These are phyloP conservation scores for Hypoxylon sp. DNA, from an alignment of 2,329 filamentous ascomycete genomes.

Conservation along the genomic window DNA sequence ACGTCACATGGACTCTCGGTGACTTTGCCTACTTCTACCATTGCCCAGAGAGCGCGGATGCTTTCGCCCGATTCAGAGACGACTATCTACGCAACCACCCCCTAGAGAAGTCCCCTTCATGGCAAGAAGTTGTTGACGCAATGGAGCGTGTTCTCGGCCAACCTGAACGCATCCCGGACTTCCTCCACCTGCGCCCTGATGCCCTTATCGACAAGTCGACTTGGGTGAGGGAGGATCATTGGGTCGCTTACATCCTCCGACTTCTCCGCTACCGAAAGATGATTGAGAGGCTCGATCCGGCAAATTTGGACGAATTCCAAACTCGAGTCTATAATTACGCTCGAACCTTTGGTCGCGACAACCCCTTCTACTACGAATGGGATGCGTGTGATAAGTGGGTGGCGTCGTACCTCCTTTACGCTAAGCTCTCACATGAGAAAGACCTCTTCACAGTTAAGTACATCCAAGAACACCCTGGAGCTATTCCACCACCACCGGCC, in stretches of 20 bases:
- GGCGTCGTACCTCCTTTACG: conserved; percentile 29
- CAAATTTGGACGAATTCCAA: conserved; percentile 13
- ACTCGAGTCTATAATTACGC: conserved; percentile 9
- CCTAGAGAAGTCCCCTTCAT: not conserved
- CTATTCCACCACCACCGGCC: not conserved
- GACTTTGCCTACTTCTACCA: conserved; percentile 37
- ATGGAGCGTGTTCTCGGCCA: conserved; percentile 7
- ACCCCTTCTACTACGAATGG: conserved; percentile 28
- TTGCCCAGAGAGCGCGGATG: conserved; percentile 7
- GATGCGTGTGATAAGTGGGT: conserved; percentile 32
- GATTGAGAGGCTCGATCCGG: not conserved
- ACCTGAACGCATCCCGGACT: conserved; percentile 5
- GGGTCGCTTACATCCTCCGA: conserved; percentile 22
- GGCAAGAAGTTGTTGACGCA: not conserved
- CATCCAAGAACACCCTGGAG: not conserved
- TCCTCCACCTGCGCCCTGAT: not conserved
- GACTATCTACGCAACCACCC: not conserved
- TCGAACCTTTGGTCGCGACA: not conserved
- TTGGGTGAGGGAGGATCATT: conserved; percentile 8
- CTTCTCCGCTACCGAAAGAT: conserved; percentile 22
- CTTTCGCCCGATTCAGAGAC: not conserved
- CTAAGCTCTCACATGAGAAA: conserved; percentile 6
- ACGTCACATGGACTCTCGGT: conserved; percentile 17
- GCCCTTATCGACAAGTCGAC: not conserved
- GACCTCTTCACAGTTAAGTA: not conserved